Base-by-base conservation (phyloP, 441 rosid genomes). In the Gossypium lobatum region DNA sequence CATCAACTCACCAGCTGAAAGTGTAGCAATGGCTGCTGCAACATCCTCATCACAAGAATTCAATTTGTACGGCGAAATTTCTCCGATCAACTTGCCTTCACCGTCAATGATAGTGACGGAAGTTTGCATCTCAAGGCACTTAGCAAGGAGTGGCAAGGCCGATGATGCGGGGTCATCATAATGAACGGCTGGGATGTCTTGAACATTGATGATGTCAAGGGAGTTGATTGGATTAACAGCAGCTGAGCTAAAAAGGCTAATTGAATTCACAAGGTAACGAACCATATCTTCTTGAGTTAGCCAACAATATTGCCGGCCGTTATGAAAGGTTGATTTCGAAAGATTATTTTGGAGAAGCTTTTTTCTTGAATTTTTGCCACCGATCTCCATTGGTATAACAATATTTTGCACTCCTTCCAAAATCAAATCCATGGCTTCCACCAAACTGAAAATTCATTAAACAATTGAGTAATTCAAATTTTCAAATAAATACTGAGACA, bases 281-380 rank as follows among this genome's bases (percentile, higher is more conserved):
- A 90, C 23, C 70, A 90, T 75, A 77, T 90, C 95, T 69, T 90
- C 95, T 62, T 81, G 90, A 0, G 93, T 84, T 5, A 88, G 83
- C 93, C 95, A 90, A 80, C 95, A 90, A 77, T 79, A 88, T 8
- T 88, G 83, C 0, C 78, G 83, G 69, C 76, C 70, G 80, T 81
- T 72, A 73, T 83, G 87, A 59, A 82, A 72, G 59, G 82, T 81
- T 34, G 79, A 64, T 21, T 76, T 70, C 2, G 76, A 61, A 5
- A 80, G 37, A 6, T 81, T 23, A 16, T 75, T 83, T 6, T 59
- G 78, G 16, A 67, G 55, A 31, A 72, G 76, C 72, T 75, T 85
- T 37, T 77, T 74, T 54, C 78, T 76, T n/a, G 42, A 50, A 14
- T 17, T 28, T 21, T 31, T 34, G 21, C 48, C 6, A 4, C 57